Evolutionary conservation across 192 early-diverging fungal species (phyloP).

Genomic region (Chytriomyces hyalinus): DNA sequence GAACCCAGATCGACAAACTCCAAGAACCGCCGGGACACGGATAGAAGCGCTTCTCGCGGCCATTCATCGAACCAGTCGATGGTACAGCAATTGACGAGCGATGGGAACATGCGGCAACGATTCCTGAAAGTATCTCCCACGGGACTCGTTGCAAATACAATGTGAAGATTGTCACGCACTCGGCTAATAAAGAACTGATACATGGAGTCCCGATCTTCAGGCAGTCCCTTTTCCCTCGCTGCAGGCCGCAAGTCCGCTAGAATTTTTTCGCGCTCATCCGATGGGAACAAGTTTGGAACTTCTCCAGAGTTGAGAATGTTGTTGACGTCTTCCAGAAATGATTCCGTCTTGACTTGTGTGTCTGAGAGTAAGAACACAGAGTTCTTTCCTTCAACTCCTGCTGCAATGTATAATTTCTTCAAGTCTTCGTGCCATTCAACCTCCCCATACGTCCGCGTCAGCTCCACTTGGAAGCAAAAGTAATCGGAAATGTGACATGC

Average conservation of each 20-base stretch:
- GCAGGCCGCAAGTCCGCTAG: conserved; percentile 57
- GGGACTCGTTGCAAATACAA: conserved; percentile 64
- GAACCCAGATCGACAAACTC: conserved; percentile 65
- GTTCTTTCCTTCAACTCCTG: conserved; percentile 66
- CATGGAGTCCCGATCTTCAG: conserved; percentile 62
- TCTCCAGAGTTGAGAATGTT: conserved; percentile 67
- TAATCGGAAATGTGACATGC: conserved; percentile 69
- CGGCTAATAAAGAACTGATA: conserved; percentile 67
- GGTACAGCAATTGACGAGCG: conserved; percentile 66
- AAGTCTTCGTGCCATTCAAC: conserved; percentile 67
- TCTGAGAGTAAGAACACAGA: conserved; percentile 66
- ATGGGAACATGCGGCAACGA: conserved; percentile 65
- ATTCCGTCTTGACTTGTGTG: conserved; percentile 64
- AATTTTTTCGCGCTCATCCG: conserved; percentile 66
- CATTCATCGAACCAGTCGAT: conserved; percentile 71
- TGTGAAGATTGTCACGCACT: conserved; percentile 64
- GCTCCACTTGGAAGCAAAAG: conserved; percentile 61
- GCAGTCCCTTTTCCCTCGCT: conserved; percentile 59
- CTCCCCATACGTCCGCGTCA: conserved; percentile 63
- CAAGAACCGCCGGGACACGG: conserved; percentile 60
- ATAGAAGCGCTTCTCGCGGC: conserved; percentile 62
- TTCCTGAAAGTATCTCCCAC: conserved; percentile 65
- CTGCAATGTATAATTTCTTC: conserved; percentile 58
- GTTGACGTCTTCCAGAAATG: conserved; percentile 65
- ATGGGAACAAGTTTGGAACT: conserved; percentile 64